Evolutionary conservation across 805 yeast genomes (phyloP), one percentile per base, ranked within the genome.

Genomic region (Candida endomychidarum): DNA sequence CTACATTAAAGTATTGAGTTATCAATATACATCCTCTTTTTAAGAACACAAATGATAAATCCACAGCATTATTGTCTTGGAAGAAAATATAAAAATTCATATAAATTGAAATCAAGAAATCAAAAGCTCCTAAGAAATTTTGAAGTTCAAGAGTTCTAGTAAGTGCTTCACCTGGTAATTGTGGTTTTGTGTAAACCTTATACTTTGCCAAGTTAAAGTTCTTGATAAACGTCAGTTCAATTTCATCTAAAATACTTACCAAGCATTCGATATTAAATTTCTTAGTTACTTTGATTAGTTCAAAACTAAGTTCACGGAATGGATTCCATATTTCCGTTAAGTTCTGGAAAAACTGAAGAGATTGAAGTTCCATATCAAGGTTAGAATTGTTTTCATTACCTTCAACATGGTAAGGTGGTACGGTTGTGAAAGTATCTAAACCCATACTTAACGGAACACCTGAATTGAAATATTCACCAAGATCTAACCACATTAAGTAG

Each of bases 361-460:
- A n/a, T 14, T 20, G 14, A 2, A 27, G 14, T 11, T 39, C 42
- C 4, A 22, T 27, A 3, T 34, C 35, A 5, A 7, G 3, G 11
- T 34, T 22, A 3, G 20, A 28, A 22, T 28, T 27, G 23, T 39
- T 39, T 34, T 34, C 38, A 25, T 23, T 34, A 4, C 38, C 38
- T n/a, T 12, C 8, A 9, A 21, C 25, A n/a, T 28, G 18, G n/a
- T 9, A 27, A 2, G 42, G 42, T 11, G 20, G 4, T 16, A 9
- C 3, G 5, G 15, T 16, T 17, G 34, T 22, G 20, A 15, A 39
- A n/a, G 24, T 12, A 14, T 22, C 11, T n/a, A 29, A 17, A 2
- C 3, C 7, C 6, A 39, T 34, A 7, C 7, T 15, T 20, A 33
- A 10, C 2, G 29, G 23, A 14, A 3, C 16, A 3, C 42, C 42